Percentiles rank a stretch among this genome's conserved stretches.
These are phyloP conservation scores for Orbilia blumenaviensis DNA, from an alignment of 2,329 filamentous ascomycete species.

Conservation along the genomic window DNA sequence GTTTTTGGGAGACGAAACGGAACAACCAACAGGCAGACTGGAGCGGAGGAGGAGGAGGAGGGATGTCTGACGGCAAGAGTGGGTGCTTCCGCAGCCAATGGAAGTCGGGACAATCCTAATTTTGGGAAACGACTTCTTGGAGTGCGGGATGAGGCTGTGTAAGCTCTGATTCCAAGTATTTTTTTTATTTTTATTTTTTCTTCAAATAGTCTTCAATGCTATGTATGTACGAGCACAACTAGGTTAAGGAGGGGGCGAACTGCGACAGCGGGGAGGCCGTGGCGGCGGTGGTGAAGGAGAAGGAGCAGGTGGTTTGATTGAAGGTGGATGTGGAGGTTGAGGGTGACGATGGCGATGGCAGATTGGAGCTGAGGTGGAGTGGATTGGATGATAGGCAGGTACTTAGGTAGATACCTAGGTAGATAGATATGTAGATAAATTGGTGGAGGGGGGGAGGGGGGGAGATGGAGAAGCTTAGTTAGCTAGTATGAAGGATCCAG, in stretches of 20 bases:
- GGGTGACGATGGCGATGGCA: not conserved
- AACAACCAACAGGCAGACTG: slow-evolving; percentile 19
- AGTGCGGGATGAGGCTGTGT: slow-evolving; percentile 37
- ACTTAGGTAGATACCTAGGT: too few species aligned
- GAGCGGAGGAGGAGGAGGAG: not conserved
- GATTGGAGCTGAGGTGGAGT: not conserved
- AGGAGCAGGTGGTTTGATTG: not conserved
- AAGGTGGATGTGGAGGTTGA: not conserved
- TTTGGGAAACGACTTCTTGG: slow-evolving; percentile 19
- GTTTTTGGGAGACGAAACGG: slow-evolving; percentile 23
- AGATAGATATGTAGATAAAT: too few species aligned
- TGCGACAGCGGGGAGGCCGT: slow-evolving; percentile 27
- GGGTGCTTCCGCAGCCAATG: slow-evolving; percentile 43
- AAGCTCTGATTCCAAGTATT: not conserved
- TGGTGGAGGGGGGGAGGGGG: not conserved
- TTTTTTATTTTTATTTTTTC: too few species aligned
- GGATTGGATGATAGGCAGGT: not conserved
- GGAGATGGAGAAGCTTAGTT: not conserved
- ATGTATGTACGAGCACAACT: too few species aligned
- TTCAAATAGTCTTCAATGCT: too few species aligned
- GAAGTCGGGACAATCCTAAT: slow-evolving; percentile 26
- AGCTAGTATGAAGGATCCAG: slow-evolving; percentile 43
- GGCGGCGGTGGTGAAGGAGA: too few species aligned
- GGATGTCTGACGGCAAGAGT: slow-evolving; percentile 35
- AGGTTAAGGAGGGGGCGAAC: not conserved